A percentile compares a stretch with the other conserved stretches of the same genome.
phyloP scores from a whole-genome alignment of 768 basidiomycete species.

The Pleurotus cornucopiae region DNA sequence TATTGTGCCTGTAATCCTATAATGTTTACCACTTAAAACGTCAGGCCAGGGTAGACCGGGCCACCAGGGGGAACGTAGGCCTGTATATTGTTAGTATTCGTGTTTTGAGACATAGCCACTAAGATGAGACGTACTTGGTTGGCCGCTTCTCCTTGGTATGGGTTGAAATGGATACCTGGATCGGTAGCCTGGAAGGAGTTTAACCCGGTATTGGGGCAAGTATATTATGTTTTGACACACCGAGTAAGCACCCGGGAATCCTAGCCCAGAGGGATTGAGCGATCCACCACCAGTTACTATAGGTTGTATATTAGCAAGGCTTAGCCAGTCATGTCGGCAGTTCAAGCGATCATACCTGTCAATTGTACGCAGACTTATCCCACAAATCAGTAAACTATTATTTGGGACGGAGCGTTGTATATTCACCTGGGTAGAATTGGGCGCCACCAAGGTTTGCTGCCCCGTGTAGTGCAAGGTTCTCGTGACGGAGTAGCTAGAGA shows the following conservation, averaged over 20 bases:
- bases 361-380: conserved; percentile 30
- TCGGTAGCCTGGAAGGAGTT: conserved; percentile 23
- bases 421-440: conserved; percentile 31
- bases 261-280: conserved; percentile 30
- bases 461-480: conserved; percentile 34
- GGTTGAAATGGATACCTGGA: conserved; percentile 30
- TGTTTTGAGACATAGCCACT: neutral
- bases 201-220: neutral
- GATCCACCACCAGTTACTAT: conserved; percentile 30
- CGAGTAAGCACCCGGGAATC: conserved; percentile 33
- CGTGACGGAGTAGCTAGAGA: conserved; percentile 30
- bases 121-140: conserved; percentile 21
- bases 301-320: neutral
- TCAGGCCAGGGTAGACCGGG: conserved; percentile 26
- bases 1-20: too few species aligned
- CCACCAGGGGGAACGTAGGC: conserved; percentile 29
- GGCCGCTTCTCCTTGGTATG: conserved; percentile 30
- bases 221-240: too few species aligned
- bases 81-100: neutral
- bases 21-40: neutral
- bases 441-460: conserved; percentile 27
- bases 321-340: too few species aligned
- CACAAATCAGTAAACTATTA: neutral
- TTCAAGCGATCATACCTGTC: conserved; percentile 17
- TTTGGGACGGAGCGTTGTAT: neutral